Percentiles rank a stretch among this genome's conserved stretches.
Evolutionary conservation across 176 grass and related monocot genomes (phyloP).

Genomic region (Rhynchospora pubera): DNA sequence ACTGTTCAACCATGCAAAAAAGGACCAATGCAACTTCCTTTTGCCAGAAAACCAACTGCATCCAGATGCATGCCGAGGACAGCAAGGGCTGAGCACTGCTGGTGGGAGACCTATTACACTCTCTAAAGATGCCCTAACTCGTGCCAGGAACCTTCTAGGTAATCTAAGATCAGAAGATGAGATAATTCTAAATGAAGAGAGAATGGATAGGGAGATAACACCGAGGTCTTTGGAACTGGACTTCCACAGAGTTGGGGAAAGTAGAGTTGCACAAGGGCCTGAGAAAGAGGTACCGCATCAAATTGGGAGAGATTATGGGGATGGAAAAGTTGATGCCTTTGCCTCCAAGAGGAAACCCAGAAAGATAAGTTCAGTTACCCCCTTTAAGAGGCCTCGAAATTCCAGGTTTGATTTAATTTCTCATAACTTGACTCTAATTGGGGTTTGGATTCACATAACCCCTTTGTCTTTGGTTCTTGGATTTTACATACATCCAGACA

Average conservation of each 20-base stretch:
- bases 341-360: slow-evolving; percentile 33
- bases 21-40: slow-evolving; percentile 36
- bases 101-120: slow-evolving; percentile 54
- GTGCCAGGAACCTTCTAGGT: slow-evolving; percentile 64
- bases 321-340: slow-evolving; percentile 31
- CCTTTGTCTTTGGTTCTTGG: background rate
- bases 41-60: slow-evolving; percentile 33
- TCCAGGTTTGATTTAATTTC: slow-evolving; percentile 60
- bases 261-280: slow-evolving; percentile 30
- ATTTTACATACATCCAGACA: background rate
- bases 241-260: slow-evolving; percentile 26
- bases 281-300: slow-evolving; percentile 53
- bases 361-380: slow-evolving; percentile 57
- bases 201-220: slow-evolving; percentile 13
- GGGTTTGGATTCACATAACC: background rate
- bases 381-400: slow-evolving; percentile 75
- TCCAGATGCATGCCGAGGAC: slow-evolving; percentile 24
- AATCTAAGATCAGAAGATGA: slow-evolving; percentile 34
- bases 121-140: slow-evolving; percentile 60
- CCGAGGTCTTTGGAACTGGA: slow-evolving; percentile 29
- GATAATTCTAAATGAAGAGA: slow-evolving; percentile 30
- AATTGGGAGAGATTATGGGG: slow-evolving; percentile 29
- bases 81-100: slow-evolving; percentile 50
- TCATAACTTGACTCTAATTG: slow-evolving; percentile 21
- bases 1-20: slow-evolving; percentile 40